Evolutionary conservation across 148 eudicot genomes (phyloP).

Genomic region (Diospyros kaki): DNA sequence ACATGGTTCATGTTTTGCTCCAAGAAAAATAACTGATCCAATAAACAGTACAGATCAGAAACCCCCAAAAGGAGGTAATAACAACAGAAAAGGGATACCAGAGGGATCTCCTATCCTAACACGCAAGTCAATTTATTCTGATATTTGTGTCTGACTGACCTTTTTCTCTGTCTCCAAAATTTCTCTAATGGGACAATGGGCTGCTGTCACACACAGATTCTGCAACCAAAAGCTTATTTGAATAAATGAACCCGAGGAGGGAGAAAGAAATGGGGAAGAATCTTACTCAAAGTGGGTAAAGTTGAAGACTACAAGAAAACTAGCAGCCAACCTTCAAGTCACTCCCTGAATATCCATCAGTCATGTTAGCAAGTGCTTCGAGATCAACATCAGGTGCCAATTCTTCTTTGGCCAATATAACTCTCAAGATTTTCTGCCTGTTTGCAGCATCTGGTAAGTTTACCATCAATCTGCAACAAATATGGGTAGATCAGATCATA

Average conservation of each 20-base stretch:
- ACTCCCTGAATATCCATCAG: conserved; percentile 99
- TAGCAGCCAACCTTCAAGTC: conserved; percentile 71
- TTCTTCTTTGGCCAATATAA: conserved; percentile 89
- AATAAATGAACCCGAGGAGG: conserved; percentile 1
- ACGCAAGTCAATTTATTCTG: no score
- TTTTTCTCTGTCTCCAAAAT: conserved; percentile 81
- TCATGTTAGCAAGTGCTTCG: conserved; percentile 81
- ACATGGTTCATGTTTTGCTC: no score
- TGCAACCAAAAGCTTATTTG: conserved; percentile 22
- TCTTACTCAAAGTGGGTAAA: no score
- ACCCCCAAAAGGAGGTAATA: no score
- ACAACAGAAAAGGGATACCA: no score
- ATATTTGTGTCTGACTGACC: conserved; percentile 31
- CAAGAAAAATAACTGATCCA: no score
- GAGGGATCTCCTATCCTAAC: no score
- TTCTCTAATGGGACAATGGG: conserved; percentile 96
- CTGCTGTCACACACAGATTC: conserved; percentile 96
- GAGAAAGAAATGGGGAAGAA: background rate
- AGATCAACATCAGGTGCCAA: conserved; percentile 71
- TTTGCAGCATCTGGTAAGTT: conserved; percentile 92
- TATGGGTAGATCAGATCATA: no score
- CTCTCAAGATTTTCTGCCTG: conserved; percentile 84
- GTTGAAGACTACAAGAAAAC: background rate
- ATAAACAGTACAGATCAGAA: no score
- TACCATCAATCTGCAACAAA: conserved; percentile 73